These are phyloP conservation scores for Opeltia flavorubescens DNA, from an alignment of 495 filamentous ascomycete species.

Conservation along the genomic window DNA sequence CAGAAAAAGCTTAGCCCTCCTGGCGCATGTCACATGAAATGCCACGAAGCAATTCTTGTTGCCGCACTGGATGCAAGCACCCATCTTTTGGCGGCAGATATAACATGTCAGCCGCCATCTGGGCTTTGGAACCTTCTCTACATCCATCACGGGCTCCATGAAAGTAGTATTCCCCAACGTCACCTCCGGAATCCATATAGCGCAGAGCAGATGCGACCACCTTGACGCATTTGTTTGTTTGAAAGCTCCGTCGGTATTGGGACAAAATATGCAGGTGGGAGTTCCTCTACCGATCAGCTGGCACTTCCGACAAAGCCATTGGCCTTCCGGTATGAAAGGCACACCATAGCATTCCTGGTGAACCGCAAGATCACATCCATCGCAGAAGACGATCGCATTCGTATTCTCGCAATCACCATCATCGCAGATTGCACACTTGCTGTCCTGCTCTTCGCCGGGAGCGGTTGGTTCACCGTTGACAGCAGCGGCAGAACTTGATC, in stretches of 20 bases:
- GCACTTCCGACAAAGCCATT: conserved; percentile 97
- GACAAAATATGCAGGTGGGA: conserved; percentile 95
- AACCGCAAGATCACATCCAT: conserved; percentile 93
- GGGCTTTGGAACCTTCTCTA: conserved; percentile 88
- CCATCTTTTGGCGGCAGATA: conserved; percentile 95
- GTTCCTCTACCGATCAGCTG: conserved; percentile 83
- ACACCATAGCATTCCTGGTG: conserved; percentile 99
- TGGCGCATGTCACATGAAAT: conserved; percentile 96
- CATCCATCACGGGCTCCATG: conserved; percentile 96
- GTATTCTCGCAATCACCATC: conserved; percentile 98
- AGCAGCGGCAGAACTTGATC: conserved; percentile 82
- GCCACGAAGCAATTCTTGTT: conserved; percentile 95
- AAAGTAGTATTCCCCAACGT: conserved; percentile 90
- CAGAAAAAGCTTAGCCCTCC: conserved; percentile 73
- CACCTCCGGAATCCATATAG: conserved; percentile 97
- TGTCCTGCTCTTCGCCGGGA: conserved; percentile 84
- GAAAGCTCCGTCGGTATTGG: conserved; percentile 93
- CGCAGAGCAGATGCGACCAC: conserved; percentile 93
- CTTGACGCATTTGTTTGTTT: conserved; percentile 91
- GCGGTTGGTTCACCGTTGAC: conserved; percentile 78
- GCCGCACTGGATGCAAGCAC: conserved; percentile 94
- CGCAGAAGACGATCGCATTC: conserved; percentile 99
- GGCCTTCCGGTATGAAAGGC: conserved; percentile 94
- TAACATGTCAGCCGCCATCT: conserved; percentile 93
- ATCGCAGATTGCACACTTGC: conserved; percentile 94